Evolutionary conservation across 257 asterid species (phyloP).

Genomic region (Ehretia macrophylla): DNA sequence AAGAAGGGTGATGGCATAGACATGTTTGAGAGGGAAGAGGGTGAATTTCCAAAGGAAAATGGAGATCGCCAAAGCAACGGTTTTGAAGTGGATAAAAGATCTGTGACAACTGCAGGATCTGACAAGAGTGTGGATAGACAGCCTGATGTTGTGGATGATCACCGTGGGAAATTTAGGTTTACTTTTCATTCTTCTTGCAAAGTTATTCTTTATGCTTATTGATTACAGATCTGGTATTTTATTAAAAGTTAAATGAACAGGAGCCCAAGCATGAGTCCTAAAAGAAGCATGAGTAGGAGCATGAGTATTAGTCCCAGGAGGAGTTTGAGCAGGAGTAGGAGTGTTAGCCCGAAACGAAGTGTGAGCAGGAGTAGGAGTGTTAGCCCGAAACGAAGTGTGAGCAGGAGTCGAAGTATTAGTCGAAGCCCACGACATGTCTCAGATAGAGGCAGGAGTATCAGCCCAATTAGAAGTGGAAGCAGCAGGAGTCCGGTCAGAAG

Average conservation of each 20-base stretch:
- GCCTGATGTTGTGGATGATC: conserved; percentile 71
- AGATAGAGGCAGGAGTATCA: conserved; percentile 24
- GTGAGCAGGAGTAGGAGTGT: conserved; percentile 51
- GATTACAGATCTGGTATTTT: conserved; percentile 22
- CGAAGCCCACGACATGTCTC: conserved; percentile 41
- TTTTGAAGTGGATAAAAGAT: conserved; percentile 37
- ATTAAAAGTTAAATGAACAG: conserved; percentile 46
- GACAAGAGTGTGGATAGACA: conserved; percentile 53
- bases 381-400: conserved; percentile 36
- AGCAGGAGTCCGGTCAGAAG: conserved; percentile 38
- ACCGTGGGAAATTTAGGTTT: conserved; percentile 81
- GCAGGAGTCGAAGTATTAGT: conserved; percentile 59
- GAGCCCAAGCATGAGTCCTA: conserved; percentile 74
- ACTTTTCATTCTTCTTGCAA: conserved; percentile 12
- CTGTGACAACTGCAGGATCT: conserved; percentile 45
- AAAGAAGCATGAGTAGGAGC: conserved; percentile 64
- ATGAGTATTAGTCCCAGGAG: conserved; percentile 89
- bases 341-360: conserved; percentile 34
- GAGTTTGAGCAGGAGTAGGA: conserved; percentile 50
- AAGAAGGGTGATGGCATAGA: conserved; percentile 44
- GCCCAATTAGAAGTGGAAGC: conserved; percentile 24
- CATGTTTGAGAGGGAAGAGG: conserved; percentile 64
- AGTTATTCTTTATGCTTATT: conserved; percentile 24
- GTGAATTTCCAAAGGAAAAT: conserved; percentile 79
- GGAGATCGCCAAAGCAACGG: conserved; percentile 76